phyloP scores from a whole-genome alignment of 495 filamentous ascomycete genomes.

The Lasiosphaeris hirsuta region DNA sequence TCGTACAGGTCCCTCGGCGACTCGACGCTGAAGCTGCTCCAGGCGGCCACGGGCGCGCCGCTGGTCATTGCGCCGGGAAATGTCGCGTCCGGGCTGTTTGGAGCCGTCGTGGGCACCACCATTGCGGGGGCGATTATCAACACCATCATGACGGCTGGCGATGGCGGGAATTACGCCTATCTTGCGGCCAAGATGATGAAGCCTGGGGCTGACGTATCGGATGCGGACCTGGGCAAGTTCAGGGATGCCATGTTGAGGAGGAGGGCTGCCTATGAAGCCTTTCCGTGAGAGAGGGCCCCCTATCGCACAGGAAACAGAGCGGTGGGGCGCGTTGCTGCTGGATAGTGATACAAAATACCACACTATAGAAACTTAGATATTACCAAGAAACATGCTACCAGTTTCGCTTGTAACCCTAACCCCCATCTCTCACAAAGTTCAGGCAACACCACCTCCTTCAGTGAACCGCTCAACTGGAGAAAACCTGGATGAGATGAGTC shows the following conservation, averaged over 20 bases:
- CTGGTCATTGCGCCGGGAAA: constrained; percentile 6
- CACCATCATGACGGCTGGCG: constrained; percentile 19
- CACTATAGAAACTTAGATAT: too few relatives aligned
- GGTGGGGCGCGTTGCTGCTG: too few relatives aligned
- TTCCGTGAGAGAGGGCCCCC: constrained; percentile 15
- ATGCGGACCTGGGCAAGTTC: constrained; percentile 2
- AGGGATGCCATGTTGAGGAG: constrained; percentile 7
- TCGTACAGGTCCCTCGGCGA: constrained; percentile 10
- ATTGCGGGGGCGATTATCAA: constrained; percentile 22
- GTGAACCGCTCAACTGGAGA: too few relatives aligned
- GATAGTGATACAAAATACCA: too few relatives aligned
- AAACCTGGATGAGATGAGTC: too few relatives aligned
- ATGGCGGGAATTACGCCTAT: constrained; percentile 15
- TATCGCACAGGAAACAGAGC: too few relatives aligned
- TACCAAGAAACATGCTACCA: too few relatives aligned
- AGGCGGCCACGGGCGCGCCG: constrained; percentile 6
- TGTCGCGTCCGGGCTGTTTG: constrained; percentile 21
- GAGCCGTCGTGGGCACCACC: constrained; percentile 17
- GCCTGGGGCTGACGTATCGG: neutral
- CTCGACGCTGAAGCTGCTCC: constrained; percentile 16
- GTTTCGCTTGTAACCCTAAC: too few relatives aligned
- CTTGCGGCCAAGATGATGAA: constrained; percentile 3
- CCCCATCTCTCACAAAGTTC: too few relatives aligned
- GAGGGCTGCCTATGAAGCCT: constrained; percentile 24
- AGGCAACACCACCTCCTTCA: too few relatives aligned